Evolutionary conservation across 345 rosid genomes (phyloP).

Genomic region (Eutrema heterophyllum): DNA sequence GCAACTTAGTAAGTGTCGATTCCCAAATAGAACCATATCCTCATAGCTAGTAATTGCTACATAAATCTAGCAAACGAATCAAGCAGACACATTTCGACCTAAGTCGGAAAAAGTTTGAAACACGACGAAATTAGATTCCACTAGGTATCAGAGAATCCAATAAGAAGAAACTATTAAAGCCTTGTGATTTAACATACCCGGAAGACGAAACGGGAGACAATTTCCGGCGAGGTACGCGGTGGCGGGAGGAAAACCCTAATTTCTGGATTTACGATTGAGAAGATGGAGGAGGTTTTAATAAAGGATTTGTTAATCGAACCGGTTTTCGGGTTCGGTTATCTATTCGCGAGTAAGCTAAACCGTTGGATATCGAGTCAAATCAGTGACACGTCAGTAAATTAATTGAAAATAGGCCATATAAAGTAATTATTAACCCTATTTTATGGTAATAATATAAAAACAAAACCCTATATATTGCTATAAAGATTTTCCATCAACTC

Average conservation of each 20-base stretch:
- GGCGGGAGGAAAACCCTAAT: slow-evolving; percentile 24
- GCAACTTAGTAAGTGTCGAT: not conserved
- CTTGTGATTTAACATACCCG: not conserved
- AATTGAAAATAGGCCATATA: not conserved
- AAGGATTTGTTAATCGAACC: not conserved
- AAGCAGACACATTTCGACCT: not conserved
- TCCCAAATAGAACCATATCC: not conserved
- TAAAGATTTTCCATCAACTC: not conserved
- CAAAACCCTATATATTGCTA: not conserved
- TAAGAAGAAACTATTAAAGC: not conserved
- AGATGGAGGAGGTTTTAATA: not conserved
- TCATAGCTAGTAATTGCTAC: no score
- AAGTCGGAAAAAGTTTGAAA: not conserved
- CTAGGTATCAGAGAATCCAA: not conserved
- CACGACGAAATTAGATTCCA: not conserved
- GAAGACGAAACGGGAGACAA: not conserved
- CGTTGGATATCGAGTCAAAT: not conserved
- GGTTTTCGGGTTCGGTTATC: not conserved
- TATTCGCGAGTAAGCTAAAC: not conserved
- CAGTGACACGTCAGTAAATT: not conserved
- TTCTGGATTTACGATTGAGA: not conserved
- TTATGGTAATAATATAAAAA: not conserved
- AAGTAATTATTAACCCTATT: not conserved
- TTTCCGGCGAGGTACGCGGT: slow-evolving; percentile 17
- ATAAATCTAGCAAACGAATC: not conserved